Base-by-base conservation (phyloP, 108 stramenopile species). In the Tribonema minus region DNA sequence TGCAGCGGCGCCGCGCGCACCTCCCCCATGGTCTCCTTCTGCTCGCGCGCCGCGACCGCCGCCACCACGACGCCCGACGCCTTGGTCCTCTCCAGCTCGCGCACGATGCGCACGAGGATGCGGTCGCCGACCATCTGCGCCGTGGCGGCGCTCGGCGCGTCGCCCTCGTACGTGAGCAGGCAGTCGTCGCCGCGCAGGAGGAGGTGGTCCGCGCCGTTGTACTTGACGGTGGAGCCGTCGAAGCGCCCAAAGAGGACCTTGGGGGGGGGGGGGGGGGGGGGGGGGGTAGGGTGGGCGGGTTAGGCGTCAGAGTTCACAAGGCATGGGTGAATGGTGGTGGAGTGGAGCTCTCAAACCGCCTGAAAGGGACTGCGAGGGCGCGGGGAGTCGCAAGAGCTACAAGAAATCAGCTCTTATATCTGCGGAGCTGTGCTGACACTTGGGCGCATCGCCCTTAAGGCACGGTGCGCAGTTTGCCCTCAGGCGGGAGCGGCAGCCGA, bases 121-220 rank as follows among this genome's bases (percentile, higher is more conserved):
- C 94, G 91, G 85, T 97, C 94, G 63, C 91, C 88, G 61, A 91
- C 88, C 26, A 91, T 91, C 26, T 76, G 72, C 28, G 91, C 92
- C 58, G 90, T 92, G n/a, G 90, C 91, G 32, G 91, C 58, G 32
- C 88, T 91, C 90, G 26, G 0, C 9, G 86, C 87, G 20, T 91
- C 87, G 35, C 94, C 96, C 37, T 70, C 79, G 73, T 91, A 97
- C 59, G 91, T 87, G 41, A 97, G 77, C 54, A 95, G 72, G 64
- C 93, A 86, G 86, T 97, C 94, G 76, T 93, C 94, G 77, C 94
- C 96, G 30, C 92, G 88, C 69, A 97, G 93, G 82, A 97, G 89
- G 41, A 92, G 90, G 54, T 93, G 92, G 30, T 89, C 71, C 77
- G 92, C 90, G 27, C 93, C 94, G 71, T 95, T 91, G 90, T 97